Evolutionary conservation across 345 rosid species (phyloP), one percentile per base, ranked within the genome.

Genomic region (Physaria fendleri): DNA sequence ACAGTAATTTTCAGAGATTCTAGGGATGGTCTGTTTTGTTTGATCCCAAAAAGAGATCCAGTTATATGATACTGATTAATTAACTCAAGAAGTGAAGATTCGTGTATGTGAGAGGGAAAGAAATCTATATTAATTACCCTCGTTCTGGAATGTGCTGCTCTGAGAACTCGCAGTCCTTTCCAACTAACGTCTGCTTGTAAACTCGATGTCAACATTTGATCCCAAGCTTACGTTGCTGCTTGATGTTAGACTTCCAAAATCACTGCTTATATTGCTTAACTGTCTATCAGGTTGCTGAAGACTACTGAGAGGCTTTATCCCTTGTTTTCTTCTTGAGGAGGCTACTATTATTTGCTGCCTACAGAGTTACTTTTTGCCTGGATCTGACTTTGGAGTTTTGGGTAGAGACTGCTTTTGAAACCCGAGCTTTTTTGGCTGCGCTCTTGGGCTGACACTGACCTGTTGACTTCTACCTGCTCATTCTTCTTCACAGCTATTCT

Each of bases 191-290:
- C 56, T 68, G 74, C 87, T 88, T 21, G 85, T 76, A 63, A 84
- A 78, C 74, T 88, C 88, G 24, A 59, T 66, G 39, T 84, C 92
- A 65, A 49, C 65, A 56, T 59, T 74, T 4, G 87, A 78, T 56
- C 68, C 77, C 53, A 56, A 64, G 75, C 82, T 79, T 29, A 65
- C 57, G 65, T 72, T 74, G 72, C 81, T 76, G 18, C 79, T 87
- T 13, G 95, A 81, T 59, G 71, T 73, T 60, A 77, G 63, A 65
- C 84, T 78, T 68, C 79, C 78, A 44, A 66, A 33, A 29, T 76
- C 67, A 32, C 75, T 69, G 64, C 82, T 77, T 32, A 59, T 70
- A 21, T 78, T 69, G 43, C 77, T 81, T 45, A 39, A 40, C 27
- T 74, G 79, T 62, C 79, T 77, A 57, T 73, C 74, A 71, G 64